Evolutionary conservation across 768 basidiomycete species (phyloP).

Genomic region (Termitomyces sp.): DNA sequence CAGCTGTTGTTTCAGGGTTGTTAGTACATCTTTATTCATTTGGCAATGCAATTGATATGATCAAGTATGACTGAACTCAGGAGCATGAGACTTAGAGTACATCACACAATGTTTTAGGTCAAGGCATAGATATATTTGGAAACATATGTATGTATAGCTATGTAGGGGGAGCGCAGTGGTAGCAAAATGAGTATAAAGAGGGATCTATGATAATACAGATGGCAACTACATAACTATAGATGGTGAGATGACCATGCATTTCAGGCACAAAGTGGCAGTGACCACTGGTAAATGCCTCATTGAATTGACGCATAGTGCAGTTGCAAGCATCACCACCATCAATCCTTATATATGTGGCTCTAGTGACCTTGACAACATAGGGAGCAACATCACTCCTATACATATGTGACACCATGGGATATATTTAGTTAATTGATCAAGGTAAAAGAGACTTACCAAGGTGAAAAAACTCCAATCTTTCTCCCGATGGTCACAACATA

Average conservation of each 20-base stretch:
- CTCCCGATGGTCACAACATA: background rate
- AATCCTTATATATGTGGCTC: background rate
- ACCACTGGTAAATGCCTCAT: background rate
- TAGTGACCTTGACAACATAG: background rate
- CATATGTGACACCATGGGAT: background rate
- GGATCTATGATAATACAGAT: background rate
- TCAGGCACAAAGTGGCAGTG: background rate
- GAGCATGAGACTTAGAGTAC: too few relatives aligned
- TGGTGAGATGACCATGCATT: background rate
- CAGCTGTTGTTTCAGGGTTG: background rate
- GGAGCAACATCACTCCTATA: background rate
- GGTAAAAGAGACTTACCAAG: background rate
- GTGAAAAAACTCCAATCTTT: background rate
- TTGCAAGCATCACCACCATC: background rate
- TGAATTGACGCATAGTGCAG: background rate
- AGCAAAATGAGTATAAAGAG: background rate
- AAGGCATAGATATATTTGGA: background rate
- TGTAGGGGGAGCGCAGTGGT: background rate
- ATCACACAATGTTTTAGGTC: too few relatives aligned
- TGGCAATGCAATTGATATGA: too few relatives aligned
- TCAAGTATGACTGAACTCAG: too few relatives aligned
- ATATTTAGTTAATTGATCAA: too few relatives aligned
- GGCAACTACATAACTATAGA: background rate
- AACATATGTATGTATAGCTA: background rate
- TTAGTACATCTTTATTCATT: background rate